phyloP scores from a whole-genome alignment of 78 protist species.

The Ministeria vibrans region DNA sequence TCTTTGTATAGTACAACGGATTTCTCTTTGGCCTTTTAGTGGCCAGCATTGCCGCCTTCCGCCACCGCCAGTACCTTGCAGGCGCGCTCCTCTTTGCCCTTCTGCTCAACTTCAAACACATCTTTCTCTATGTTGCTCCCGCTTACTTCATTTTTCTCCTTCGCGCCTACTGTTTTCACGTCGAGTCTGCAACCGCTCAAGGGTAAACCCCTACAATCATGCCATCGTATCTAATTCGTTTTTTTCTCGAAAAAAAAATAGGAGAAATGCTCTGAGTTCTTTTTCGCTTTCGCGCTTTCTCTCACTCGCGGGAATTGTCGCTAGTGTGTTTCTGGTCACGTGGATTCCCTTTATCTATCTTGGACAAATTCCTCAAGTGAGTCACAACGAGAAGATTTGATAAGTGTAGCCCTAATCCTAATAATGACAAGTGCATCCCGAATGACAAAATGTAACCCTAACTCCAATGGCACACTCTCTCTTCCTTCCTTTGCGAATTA shows the following conservation, averaged over 20 bases:
- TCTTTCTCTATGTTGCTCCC: conserved; percentile 79
- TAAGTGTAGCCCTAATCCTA: too few relatives aligned
- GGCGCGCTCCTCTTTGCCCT: conserved; percentile 52
- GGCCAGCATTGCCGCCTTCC: background rate
- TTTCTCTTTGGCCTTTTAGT: background rate
- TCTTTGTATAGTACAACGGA: too few relatives aligned
- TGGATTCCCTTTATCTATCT: conserved; percentile 44
- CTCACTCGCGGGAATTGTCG: conserved; percentile 44
- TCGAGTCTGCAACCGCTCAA: too few relatives aligned
- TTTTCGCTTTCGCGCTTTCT: background rate
- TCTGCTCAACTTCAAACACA: conserved; percentile 76
- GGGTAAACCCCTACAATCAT: too few relatives aligned
- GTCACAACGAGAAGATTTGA: too few relatives aligned
- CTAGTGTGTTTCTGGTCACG: conserved; percentile 32
- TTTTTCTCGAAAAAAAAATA: too few relatives aligned
- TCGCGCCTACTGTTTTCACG: conserved; percentile 32
- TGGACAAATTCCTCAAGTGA: too few relatives aligned
- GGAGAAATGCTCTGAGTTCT: background rate
- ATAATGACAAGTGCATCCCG: too few relatives aligned
- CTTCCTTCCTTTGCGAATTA: background rate
- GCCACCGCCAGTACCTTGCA: background rate
- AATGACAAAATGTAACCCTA: too few relatives aligned
- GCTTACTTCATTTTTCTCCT: conserved; percentile 59
- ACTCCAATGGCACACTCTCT: background rate
- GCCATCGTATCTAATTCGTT: too few relatives aligned